Base-by-base conservation (phyloP, 495 filamentous ascomycete species). In the Pseudomonodictys pantanalensis region DNA sequence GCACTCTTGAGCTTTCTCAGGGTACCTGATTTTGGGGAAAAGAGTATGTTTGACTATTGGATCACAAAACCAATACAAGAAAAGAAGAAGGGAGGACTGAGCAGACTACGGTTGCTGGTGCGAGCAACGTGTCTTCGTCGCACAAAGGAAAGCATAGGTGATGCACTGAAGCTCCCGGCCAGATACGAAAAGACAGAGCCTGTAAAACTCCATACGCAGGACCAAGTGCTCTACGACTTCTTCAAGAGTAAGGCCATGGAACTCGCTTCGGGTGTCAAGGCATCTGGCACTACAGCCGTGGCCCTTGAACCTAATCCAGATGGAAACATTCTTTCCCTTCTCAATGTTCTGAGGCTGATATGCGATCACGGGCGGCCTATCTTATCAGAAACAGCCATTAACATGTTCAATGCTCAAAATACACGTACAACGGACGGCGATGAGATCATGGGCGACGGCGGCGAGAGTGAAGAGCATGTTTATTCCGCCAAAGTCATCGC, bases 301-400 rank as follows among this genome's bases (percentile, higher is more conserved):
- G 8, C 8, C 8, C 7, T 15, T 15, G 43, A 11, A 23, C 10
- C 33, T 33, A 32, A 42, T n/a, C 55, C 47, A 28, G 35, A 25
- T 45, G 41, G 51, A 28, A 72, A 71, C 43, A 66, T 72, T 47
- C 25, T 72, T 22, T 23, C 46, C 9, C 62, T 73, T 5, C 68
- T 73, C 32, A 60, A 52, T 23, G 53, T 58, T 11, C 52, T 73
- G 23, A 58, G 68, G 53, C 48, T 43, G 28, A 72, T 73, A 11
- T 73, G 71, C 53, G 46, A 73, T 43, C 60, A 69, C 54, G 68
- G 71, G 29, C 56, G 69, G 57, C 30, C 61, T 2, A 32, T 73
- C 7, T 53, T 73, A 12, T 63, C 68, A 11, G 12, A 35, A n/a
- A 30, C 52, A 8, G 66, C 62, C 10, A 43, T 66, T 7, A 33